phyloP scores from a whole-genome alignment of 1,284 basidiomycete species.

The Ustilago tritici region DNA sequence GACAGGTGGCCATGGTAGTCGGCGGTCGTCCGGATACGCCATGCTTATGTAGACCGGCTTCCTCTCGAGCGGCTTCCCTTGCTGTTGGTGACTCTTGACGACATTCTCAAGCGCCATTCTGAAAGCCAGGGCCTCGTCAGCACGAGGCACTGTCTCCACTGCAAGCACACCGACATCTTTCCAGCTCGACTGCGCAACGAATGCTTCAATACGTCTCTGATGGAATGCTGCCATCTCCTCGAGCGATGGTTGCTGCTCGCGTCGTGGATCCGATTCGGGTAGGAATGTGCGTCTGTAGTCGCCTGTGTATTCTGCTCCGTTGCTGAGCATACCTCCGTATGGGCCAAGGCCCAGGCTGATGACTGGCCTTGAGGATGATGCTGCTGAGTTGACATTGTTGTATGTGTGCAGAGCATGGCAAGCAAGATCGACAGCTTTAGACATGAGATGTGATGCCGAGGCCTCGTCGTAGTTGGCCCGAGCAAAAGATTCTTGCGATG shows the following conservation, averaged over 20 bases:
- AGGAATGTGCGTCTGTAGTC: slow-evolving; percentile 50
- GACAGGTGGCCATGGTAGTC: slow-evolving; percentile 50
- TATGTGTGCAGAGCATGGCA: slow-evolving; percentile 40
- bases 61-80: slow-evolving; percentile 27
- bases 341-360: slow-evolving; percentile 59
- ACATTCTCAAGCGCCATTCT: slow-evolving; percentile 50
- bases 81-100: slow-evolving; percentile 14
- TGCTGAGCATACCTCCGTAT: slow-evolving; percentile 59
- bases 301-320: slow-evolving; percentile 63
- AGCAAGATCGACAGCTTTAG: slow-evolving; percentile 53
- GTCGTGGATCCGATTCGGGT: slow-evolving; percentile 29
- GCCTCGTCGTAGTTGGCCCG: slow-evolving; percentile 36
- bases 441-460: slow-evolving; percentile 51
- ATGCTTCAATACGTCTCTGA: slow-evolving; percentile 45
- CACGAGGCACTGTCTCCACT: slow-evolving; percentile 61
- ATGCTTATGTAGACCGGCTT: slow-evolving; percentile 58
- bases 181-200: slow-evolving; percentile 43
- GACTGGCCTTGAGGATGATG: slow-evolving; percentile 24
- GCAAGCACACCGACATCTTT: slow-evolving; percentile 54
- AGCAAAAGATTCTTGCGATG: slow-evolving; percentile 53
- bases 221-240: slow-evolving; percentile 57
- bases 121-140: slow-evolving; percentile 61
- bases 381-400: slow-evolving; percentile 3
- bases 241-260: slow-evolving; percentile 35
- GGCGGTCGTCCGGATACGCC: slow-evolving; percentile 47